Base-by-base conservation (phyloP, 768 basidiomycete species). In the Peribolospora kevripleyi region DNA sequence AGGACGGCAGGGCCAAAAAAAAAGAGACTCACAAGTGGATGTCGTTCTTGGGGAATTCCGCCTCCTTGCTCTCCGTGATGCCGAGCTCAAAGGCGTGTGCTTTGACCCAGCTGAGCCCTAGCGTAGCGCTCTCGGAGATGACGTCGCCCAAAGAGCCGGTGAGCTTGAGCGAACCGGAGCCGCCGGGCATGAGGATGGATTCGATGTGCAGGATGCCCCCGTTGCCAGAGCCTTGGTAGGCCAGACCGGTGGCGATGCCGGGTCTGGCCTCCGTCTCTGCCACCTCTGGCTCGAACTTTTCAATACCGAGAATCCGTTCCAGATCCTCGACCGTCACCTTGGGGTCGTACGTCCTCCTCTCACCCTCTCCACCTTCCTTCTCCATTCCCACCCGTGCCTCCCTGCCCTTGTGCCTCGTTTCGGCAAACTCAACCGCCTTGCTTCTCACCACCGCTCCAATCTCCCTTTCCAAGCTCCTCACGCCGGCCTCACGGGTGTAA, bases 401-500 rank as follows among this genome's bases (percentile, higher is more conserved):
- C 3, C 42, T 25, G 1, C 47, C 51, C 3, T 25, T 7, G 38
- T 55, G 57, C n/a, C 45, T 53, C 39, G 73, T 71, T 60, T 83
- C 81, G 0, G 84, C 77, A 79, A 81, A 90, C 61, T 93, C 81
- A 4, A 95, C 90, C 1, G 86, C 88, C 63, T 93, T 93, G 60
- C 74, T 81, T 41, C 88, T 70, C n/a, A 82, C 82, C n/a, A 95
- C 79, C 36, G 79, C 74, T 3, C 84, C 86, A 46, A 95, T 78
- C 2, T 83, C 77, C 9, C 88, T 76, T 62, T 93, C 88, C 11
- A 91, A 74, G 48, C 77, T 79, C 42, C 90, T 77, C n/a, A 95
- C 88, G 42, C 90, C 90, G 0, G 87, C 85, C 67, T 95, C 88
- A 5, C 84, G 73, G 2, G 88, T 90, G 25, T 78, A 73, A 1